Percentiles rank a stretch among this genome's conserved stretches.
Evolutionary conservation across 495 filamentous ascomycete species (phyloP).

Genomic region (Letharia columbiana): DNA sequence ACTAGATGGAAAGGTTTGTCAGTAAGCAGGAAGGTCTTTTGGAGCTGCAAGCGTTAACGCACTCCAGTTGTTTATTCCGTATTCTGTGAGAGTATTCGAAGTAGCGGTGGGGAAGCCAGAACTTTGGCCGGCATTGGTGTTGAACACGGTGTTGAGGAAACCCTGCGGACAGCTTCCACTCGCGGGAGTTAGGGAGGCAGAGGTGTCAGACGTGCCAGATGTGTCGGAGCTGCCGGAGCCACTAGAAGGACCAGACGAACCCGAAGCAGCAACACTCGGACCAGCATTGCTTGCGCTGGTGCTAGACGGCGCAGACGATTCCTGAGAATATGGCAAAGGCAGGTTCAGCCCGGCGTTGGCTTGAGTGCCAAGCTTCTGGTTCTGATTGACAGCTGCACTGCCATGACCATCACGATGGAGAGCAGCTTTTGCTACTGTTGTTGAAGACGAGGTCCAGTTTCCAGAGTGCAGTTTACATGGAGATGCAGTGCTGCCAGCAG

Average conservation of each 20-base stretch:
- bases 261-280: background rate
- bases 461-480: conserved; percentile 7
- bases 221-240: background rate
- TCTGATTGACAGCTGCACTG: background rate
- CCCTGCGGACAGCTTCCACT: conserved; percentile 14
- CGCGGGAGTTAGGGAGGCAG: background rate
- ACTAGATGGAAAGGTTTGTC: conserved; percentile 13
- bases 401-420: background rate
- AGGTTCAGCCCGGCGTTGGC: background rate
- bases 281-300: background rate
- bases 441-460: background rate
- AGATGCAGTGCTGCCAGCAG: conserved; percentile 19
- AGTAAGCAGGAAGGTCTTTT: background rate
- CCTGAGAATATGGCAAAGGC: background rate
- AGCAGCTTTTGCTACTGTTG: background rate
- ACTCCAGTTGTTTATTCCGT: conserved; percentile 22
- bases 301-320: background rate
- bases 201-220: background rate
- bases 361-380: background rate
- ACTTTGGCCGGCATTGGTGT: conserved; percentile 17
- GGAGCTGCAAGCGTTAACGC: background rate
- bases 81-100: conserved; percentile 18
- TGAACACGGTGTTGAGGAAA: conserved; percentile 26
- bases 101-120: conserved; percentile 19
- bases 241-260: background rate